Evolutionary conservation across 2,329 filamentous ascomycete genomes (phyloP), one percentile per base, ranked within the genome.

Genomic region (Fusarium poae): DNA sequence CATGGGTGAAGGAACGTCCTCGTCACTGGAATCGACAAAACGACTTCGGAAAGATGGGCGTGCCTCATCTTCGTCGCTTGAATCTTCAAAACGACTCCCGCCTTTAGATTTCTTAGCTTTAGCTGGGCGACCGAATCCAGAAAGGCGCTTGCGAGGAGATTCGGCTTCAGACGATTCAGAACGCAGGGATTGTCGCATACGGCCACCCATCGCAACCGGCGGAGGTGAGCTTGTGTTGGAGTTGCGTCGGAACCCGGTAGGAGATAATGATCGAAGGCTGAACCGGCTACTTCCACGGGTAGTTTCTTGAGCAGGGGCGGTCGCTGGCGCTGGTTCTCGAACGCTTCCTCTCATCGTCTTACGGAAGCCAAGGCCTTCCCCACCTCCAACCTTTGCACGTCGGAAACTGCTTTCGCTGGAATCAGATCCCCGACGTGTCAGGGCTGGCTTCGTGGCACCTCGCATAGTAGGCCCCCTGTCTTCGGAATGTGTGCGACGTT

Each of bases 341-440:
- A 66, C 34, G 42, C 68, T 72, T 29, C 72, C 67, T 62, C 94
- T 86, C 92, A 97, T 92, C 3, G 92, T 93, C 52, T 84, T 86
- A 59, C 90, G 89, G 83, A 97, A 92, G 2, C 82, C 85, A 54
- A 88, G 86, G 1, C 84, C 83, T 43, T 83, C 79, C 40, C 79
- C 79, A 8, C 78, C 76, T 52, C 81, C 76, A 37, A 85, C 80
- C 64, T 86, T 85, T 43, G 82, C 79, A 29, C 92, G 90, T 74
- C 88, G 91, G 81, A 97, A 97, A 76, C 93, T 97, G 79, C 92
- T 97, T 44, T 92, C 90, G 73, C 91, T 93, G 29, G 86, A 89
- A 69, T 89, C 88, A 1, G 90, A 92, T 20, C 81, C 83, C 12
- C 82, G 85, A 3, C 89, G 85, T 59, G 82, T 80, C 11, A 88